Base-by-base conservation (phyloP, 129 eudicot species). In the Centrapalus pauciflorus region DNA sequence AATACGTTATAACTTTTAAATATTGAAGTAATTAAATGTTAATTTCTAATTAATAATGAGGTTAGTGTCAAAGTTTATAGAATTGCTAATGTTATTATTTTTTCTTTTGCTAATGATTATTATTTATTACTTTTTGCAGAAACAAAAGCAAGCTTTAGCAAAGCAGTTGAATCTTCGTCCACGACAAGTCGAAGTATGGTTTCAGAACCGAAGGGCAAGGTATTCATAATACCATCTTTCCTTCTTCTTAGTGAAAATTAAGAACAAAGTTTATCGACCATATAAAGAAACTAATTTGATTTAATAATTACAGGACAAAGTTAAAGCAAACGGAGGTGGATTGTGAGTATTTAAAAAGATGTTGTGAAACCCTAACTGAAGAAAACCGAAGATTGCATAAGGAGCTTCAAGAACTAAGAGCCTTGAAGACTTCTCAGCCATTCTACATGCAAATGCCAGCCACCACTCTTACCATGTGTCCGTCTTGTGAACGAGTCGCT, bases 101-200 rank as follows among this genome's bases (percentile, higher is more conserved):
- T 4, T 37, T n/a, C n/a, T n/a, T n/a, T n/a, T n/a, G n/a, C n/a
- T n/a, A n/a, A n/a, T n/a, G n/a, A n/a, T n/a, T n/a, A n/a, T 16
- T 32, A 29, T 34, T 16, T 13, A 25, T 7, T 26, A 13, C 12
- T 29, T 43, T 21, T 28, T 60, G 83, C 84, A 93, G 98, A 93
- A 84, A 72, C 98, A 93, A 69, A 93, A 93, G 77, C 82, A 72
- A 65, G 95, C 88, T 12, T 80, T 93, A 29, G 95, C 98, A n/a
- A 93, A 86, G 71, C 96, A 93, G 64, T 66, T 93, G 40, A 88
- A 80, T 82, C 96, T 93, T 33, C 95, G 96, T 9, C 95, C 98
- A 26, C 92, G 96, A 50, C 96, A 93, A 82, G 98, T 93, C 0
- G 98, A 93, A 86, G 98, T 93, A 7, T 93, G 98, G 98, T 93